A percentile compares a stretch with the other conserved stretches of the same genome.
Conservation (phyloP, 2,329 filamentous ascomycete genomes). For the Alternaria novae-zelandiae region DNA sequence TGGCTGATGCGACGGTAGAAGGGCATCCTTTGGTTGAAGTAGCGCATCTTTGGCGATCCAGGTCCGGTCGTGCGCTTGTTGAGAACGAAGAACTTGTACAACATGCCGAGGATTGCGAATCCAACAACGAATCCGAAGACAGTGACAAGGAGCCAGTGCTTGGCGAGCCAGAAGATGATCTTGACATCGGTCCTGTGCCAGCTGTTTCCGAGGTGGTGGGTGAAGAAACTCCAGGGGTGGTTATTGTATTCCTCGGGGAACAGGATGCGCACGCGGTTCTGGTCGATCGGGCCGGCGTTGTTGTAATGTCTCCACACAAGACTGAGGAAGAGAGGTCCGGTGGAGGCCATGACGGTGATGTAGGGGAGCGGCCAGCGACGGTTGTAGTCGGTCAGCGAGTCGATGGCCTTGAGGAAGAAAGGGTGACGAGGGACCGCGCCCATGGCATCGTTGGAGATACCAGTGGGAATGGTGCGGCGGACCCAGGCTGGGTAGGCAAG, state of each 20-base stretch:
- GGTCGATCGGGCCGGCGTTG: conserved; percentile 55
- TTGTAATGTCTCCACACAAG: conserved; percentile 79
- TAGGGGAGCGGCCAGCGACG: conserved; percentile 73
- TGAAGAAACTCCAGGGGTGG: conserved; percentile 75
- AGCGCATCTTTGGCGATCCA: conserved; percentile 21
- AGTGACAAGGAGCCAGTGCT: conserved; percentile 63
- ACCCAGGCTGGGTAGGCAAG: conserved; percentile 74
- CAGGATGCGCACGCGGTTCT: conserved; percentile 68
- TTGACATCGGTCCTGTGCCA: conserved; percentile 70
- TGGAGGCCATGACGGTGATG: conserved; percentile 80
- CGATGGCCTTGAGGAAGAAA: conserved; percentile 74
- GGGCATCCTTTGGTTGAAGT: conserved; percentile 32
- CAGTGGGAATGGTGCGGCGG: conserved; percentile 74
- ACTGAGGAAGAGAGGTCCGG: conserved; percentile 77
- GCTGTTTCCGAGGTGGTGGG: conserved; percentile 67
- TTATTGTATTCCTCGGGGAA: conserved; percentile 75
- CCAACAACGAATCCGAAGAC: conserved; percentile 60
- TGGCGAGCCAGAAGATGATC: conserved; percentile 69
- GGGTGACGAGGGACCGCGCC: conserved; percentile 74
- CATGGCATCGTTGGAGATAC: conserved; percentile 84
- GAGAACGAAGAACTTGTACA: conserved; percentile 60
- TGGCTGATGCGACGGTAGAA: conserved; percentile 47
- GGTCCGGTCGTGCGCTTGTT: conserved; percentile 32
- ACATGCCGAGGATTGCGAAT: conserved; percentile 56
- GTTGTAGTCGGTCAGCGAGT: conserved; percentile 71